Evolutionary conservation across 108 stramenopile species (phyloP), one percentile per base, ranked within the genome.

Genomic region (Cyclotella baltica): DNA sequence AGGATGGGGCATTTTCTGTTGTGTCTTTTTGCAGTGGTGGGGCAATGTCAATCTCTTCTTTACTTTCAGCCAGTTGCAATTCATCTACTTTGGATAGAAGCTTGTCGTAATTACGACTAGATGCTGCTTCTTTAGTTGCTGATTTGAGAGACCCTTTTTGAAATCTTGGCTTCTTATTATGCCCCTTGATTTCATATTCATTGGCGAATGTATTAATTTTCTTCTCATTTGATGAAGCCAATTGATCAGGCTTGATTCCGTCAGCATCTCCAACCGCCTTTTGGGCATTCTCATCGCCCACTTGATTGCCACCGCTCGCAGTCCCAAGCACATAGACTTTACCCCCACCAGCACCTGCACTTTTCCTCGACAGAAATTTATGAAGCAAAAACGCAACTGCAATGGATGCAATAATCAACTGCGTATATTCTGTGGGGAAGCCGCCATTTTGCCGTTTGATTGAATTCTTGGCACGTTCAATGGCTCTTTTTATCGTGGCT

Each of bases 61-160:
- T 22, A 25, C n/a, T 48, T 19, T 46, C 43, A 9, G 16, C 31
- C 33, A 52, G 33, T 15, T 29, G 30, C 15, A 66, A 48, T n/a
- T n/a, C n/a, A n/a, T n/a, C n/a, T n/a, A n/a, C n/a, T n/a, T n/a
- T n/a, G n/a, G n/a, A n/a, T n/a, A n/a, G n/a, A 15, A 75, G 19
- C 36, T 40, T 58, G 27, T 75, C 65, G 28, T 75, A 75, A 58
- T 75, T 75, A 43, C 75, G 50, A 19, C 2, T 67, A 1, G 27
- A 58, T 33, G 55, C 35, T 43, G 75, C 75, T 22, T 67, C 25
- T 40, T 67, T 33, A 51, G 10, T 50, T 8, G 40, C 40, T 13
- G 40, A 43, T 43, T 6, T 10, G 6, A 13, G 10, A 6, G 40
- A 43, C 13, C 13, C 13, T 6, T 13, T 43, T 43, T 43, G 40